Percentiles rank a stretch among this genome's conserved stretches.
phyloP scores from a whole-genome alignment of 169 alveolate species.

The Plasmodium gaboni region DNA sequence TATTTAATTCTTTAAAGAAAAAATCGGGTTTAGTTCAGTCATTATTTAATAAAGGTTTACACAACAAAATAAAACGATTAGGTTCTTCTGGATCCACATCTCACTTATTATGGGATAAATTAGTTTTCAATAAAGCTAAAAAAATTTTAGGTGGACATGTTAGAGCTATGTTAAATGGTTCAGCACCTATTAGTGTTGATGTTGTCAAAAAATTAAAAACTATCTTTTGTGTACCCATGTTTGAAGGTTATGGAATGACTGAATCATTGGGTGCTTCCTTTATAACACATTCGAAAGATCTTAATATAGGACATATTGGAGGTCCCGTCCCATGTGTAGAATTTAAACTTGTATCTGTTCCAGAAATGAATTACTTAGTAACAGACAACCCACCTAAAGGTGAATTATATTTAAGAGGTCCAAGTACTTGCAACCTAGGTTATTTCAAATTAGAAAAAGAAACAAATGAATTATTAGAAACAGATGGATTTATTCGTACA shows the following conservation, averaged over 20 bases:
- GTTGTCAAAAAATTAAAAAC: slow-evolving; percentile 89
- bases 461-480: slow-evolving; percentile 87
- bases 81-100: slow-evolving; percentile 76
- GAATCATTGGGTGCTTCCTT: slow-evolving; percentile 92
- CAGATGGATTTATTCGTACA: slow-evolving; percentile 94
- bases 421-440: slow-evolving; percentile 88
- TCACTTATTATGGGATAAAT: slow-evolving; percentile 85
- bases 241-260: slow-evolving; percentile 96
- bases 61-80: slow-evolving; percentile 70
- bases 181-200: slow-evolving; percentile 92
- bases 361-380: slow-evolving; percentile 92
- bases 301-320: slow-evolving; percentile 88
- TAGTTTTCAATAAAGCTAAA: slow-evolving; percentile 88
- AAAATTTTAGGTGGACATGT: slow-evolving; percentile 93
- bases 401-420: slow-evolving; percentile 93
- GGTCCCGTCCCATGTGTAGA: slow-evolving; percentile 89
- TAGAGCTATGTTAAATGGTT: slow-evolving; percentile 89
- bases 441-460: slow-evolving; percentile 92
- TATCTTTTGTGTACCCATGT: slow-evolving; percentile 87
- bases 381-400: slow-evolving; percentile 93
- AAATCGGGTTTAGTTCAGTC: slow-evolving; percentile 81
- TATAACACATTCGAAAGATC: slow-evolving; percentile 84
- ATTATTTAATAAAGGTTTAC: slow-evolving; percentile 87
- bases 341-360: slow-evolving; percentile 92
- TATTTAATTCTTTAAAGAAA: slow-evolving; percentile 84